These are phyloP conservation scores for Gamsiella multidivaricata DNA, from an alignment of 192 early-diverging fungal genomes.

Conservation along the genomic window DNA sequence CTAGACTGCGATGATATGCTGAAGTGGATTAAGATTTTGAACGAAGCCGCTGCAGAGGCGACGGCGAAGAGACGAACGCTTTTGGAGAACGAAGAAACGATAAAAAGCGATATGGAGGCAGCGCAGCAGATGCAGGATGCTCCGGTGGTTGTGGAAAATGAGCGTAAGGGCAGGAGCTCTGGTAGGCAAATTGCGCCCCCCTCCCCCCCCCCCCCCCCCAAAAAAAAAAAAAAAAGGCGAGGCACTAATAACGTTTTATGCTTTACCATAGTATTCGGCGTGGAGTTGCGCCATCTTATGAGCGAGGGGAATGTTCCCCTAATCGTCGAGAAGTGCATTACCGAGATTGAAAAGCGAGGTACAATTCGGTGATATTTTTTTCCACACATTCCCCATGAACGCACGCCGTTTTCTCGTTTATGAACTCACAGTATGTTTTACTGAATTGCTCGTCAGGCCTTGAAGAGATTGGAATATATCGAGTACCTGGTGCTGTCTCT, in stretches of 20 bases:
- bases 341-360: slow-evolving; percentile 76
- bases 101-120: slow-evolving; percentile 8
- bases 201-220: too few species aligned
- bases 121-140: slow-evolving; percentile 4
- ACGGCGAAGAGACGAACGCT: slow-evolving; percentile 76
- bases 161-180: slow-evolving; percentile 59
- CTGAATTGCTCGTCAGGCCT: slow-evolving; percentile 48
- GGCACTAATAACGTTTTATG: too few species aligned
- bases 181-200: slow-evolving; percentile 27
- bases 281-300: slow-evolving; percentile 69
- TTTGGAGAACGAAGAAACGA: slow-evolving; percentile 67
- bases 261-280: slow-evolving; percentile 71
- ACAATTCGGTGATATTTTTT: too few species aligned
- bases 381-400: too few species aligned
- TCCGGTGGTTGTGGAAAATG: slow-evolving; percentile 21
- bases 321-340: slow-evolving; percentile 76
- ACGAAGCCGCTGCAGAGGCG: slow-evolving; percentile 75
- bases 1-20: slow-evolving; percentile 75
- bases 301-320: slow-evolving; percentile 65
- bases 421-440: neutral
- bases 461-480: slow-evolving; percentile 81
- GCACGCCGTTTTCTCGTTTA: too few species aligned
- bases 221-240: neutral
- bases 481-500: slow-evolving; percentile 73
- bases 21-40: slow-evolving; percentile 76